Percentiles rank a stretch among this genome's conserved stretches.
phyloP scores from a whole-genome alignment of 2,329 filamentous ascomycete genomes.

The Trichoderma sp. region DNA sequence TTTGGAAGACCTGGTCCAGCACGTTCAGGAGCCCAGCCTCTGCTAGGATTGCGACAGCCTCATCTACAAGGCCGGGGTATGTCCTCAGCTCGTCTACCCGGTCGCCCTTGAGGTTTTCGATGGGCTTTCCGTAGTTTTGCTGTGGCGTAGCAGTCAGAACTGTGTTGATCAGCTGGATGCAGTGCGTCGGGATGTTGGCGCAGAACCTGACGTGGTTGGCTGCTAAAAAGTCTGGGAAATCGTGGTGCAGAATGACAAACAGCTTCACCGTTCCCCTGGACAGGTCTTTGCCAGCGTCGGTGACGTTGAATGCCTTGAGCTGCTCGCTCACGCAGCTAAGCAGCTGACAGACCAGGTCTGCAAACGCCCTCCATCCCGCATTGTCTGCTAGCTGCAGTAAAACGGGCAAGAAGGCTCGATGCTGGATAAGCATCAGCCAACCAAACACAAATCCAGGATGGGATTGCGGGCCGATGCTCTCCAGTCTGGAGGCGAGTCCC shows the following conservation, averaged over 20 bases:
- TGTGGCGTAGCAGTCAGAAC: constrained; percentile 80
- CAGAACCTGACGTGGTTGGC: constrained; percentile 82
- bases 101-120: constrained; percentile 72
- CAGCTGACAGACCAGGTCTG: constrained; percentile 68
- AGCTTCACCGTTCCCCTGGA: constrained; percentile 83
- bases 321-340: constrained; percentile 74
- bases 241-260: constrained; percentile 81
- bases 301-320: constrained; percentile 68
- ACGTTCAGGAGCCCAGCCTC: constrained; percentile 56
- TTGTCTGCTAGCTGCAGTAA: constrained; percentile 67
- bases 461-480: constrained; percentile 70
- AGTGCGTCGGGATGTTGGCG: constrained; percentile 76
- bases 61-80: constrained; percentile 61
- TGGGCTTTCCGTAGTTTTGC: constrained; percentile 60
- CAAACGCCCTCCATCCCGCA: constrained; percentile 72
- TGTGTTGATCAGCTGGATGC: constrained; percentile 83
- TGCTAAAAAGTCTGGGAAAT: constrained; percentile 89
- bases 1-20: constrained; percentile 56
- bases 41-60: constrained; percentile 55
- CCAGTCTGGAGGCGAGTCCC: constrained; percentile 66
- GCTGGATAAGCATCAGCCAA: constrained; percentile 79
- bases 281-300: constrained; percentile 71
- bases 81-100: constrained; percentile 70
- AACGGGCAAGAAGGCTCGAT: constrained; percentile 78
- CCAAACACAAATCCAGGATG: constrained; percentile 81